A percentile compares a stretch with the other conserved stretches of the same genome.
phyloP scores from a whole-genome alignment of 306 rosid genomes.

The Mucuna pruriens region DNA sequence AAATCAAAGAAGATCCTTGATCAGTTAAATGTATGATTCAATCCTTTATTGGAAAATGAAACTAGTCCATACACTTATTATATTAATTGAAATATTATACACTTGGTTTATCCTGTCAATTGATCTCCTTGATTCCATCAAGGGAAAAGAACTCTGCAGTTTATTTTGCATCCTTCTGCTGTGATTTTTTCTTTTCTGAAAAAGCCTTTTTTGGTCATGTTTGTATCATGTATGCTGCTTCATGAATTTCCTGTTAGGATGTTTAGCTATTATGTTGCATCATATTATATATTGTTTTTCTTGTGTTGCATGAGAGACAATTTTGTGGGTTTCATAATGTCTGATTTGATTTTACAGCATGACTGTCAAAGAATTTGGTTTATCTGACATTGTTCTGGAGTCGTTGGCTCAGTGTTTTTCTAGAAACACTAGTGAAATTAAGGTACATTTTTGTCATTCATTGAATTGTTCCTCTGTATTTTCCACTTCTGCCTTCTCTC shows the following conservation, averaged over 20 bases:
- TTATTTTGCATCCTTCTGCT: constrained; percentile 6
- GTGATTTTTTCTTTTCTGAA: not conserved
- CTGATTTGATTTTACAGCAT: constrained; percentile 61
- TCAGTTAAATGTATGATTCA: constrained; percentile 18
- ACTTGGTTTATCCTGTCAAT: constrained; percentile 14
- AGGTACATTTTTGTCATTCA: constrained; percentile 55
- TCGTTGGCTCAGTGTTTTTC: constrained; percentile 80
- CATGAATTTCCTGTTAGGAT: constrained; percentile 8
- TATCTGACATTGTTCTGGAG: constrained; percentile 75
- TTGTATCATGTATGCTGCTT: not conserved
- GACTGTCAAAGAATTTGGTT: constrained; percentile 78
- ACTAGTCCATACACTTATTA: constrained; percentile 2
- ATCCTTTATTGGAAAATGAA: constrained; percentile 15
- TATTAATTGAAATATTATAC: constrained; percentile 2
- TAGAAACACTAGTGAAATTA: constrained; percentile 73
- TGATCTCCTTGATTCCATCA: constrained; percentile 1
- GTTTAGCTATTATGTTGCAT: constrained; percentile 1
- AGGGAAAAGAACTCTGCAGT: not conserved
- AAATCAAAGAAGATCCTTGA: constrained; percentile 15
- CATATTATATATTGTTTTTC: constrained; percentile 10
- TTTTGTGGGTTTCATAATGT: constrained; percentile 38
- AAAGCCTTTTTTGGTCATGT: not conserved
- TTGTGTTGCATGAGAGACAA: constrained; percentile 28
- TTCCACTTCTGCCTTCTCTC: constrained; percentile 38
- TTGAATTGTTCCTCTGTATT: constrained; percentile 9